Base-by-base conservation (phyloP, 2,329 filamentous ascomycete species). In the Diplodia mutila region DNA sequence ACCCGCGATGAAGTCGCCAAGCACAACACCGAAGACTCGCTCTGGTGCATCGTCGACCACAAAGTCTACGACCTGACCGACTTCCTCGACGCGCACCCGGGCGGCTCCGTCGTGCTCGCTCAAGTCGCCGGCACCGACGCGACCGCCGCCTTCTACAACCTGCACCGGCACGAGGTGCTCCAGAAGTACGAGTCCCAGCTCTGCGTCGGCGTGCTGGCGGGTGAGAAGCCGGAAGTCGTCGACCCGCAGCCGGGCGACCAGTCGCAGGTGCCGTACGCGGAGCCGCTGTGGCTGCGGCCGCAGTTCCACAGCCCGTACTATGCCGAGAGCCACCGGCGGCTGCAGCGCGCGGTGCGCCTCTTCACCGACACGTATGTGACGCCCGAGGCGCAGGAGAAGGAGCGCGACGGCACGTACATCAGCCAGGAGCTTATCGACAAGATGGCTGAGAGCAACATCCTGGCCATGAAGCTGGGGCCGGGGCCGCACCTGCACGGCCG, bases 151-250 rank as follows among this genome's bases (percentile, higher is more conserved):
- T 97, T 96, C 80, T 97, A 96, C 86, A 96, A 96, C 83, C 88
- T 97, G 65, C 93, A 97, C 81, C 85, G 93, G 29, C 92, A 97
- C 73, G 93, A 97, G 80, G 91, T 96, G n/a, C 85, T 97, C 12
- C 83, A 89, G 69, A 93, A 93, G 78, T 96, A 96, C 83, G 81
- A 85, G 55, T 6, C 52, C 1, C 84, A 87, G 73, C 85, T 97
- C 21, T 90, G 87, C 79, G 86, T 97, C 73, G 93, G 93, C 74
- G 91, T 87, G 16, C 78, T 97, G 75, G 82, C 88, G 71, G 90
- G 88, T 79, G 92, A 97, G 82, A 89, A 85, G 74, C 85, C 92
- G 23, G 87, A 93, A 75, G 87, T 95, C 72, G 85, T 93, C 70
- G 87, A 88, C 23, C 88, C 87, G 1, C 80, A 88, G 74, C 83